phyloP scores from a whole-genome alignment of 208 protist species.

The Acanthamoeba castellanii region DNA sequence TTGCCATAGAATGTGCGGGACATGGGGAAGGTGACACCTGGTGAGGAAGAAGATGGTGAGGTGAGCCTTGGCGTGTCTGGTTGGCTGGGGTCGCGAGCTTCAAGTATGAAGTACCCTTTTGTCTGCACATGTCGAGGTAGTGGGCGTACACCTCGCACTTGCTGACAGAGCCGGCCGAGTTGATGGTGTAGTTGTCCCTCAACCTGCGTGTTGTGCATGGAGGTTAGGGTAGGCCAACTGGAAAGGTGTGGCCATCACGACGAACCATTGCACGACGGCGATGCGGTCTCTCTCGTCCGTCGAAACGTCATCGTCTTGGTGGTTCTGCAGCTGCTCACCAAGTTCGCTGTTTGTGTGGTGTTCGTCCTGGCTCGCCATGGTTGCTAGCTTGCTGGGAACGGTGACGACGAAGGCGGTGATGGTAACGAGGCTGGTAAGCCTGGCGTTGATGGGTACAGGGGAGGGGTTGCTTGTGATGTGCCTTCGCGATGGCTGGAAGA shows the following conservation, averaged over 20 bases:
- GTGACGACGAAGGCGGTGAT: background rate
- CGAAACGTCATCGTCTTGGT: background rate
- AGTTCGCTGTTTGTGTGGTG: background rate
- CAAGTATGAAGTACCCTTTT: background rate
- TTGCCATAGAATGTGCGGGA: slow-evolving; percentile 4
- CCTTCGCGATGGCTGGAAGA: background rate
- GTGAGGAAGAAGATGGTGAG: background rate
- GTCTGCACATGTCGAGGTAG: slow-evolving; percentile 60
- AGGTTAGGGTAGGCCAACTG: background rate
- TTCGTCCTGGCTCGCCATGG: background rate
- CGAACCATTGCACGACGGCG: background rate
- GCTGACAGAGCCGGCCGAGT: background rate
- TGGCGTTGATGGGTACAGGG: background rate
- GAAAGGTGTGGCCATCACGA: background rate
- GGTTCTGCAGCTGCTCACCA: background rate
- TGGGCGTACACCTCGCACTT: slow-evolving; percentile 7
- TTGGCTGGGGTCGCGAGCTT: background rate
- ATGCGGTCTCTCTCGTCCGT: background rate
- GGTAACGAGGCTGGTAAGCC: background rate
- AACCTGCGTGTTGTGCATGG: background rate
- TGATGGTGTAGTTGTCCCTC: slow-evolving; percentile 34
- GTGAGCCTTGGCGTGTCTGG: background rate
- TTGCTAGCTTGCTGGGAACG: background rate
- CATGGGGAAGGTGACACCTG: slow-evolving; percentile 37
- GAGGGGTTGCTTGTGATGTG: background rate